Evolutionary conservation across 2,329 filamentous ascomycete species (phyloP), one percentile per base, ranked within the genome.

Genomic region (Diaporthe australafricana): DNA sequence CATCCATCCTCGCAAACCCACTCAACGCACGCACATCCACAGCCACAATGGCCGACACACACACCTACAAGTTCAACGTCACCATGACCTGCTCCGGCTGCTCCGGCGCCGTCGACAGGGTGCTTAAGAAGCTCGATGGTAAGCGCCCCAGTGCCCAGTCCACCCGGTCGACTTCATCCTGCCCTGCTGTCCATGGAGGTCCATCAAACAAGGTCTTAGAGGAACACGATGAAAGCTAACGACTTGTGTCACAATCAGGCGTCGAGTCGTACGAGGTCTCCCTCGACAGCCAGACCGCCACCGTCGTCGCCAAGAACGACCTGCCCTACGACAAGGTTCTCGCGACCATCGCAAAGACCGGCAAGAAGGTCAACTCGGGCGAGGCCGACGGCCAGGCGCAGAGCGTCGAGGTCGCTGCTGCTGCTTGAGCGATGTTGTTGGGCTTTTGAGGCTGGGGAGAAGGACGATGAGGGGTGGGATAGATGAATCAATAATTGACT

Each of bases 41-140:
- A 57, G 20, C 22, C 79, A 87, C 76, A 78, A 95, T 95, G 93
- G 85, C 91, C 73, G 94, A 93, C 87, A 69, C 69, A 78, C 94
- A 98, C 87, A 94, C 91, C 77, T 98, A 98, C 92, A 94, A 96
- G 83, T 98, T 98, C 88, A 92, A 95, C 84, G 90, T 98, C 83
- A 88, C 87, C 84, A 99, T 99, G 96, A 93, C 87, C 88, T 99
- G 96, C 86, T 91, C 94, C 81, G 96, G 96, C 82, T 99, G 96
- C 91, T 98, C 95, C 56, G 95, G 95, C 79, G 96, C 96, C 76
- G 89, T 99, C 55, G 93, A 97, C 84, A 90, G 95, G 67, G 95
- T 98, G 56, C 90, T 99, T 75, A 96, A 94, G 87, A 98, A 94
- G 86, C 91, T 97, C 2, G 93, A 97, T 25, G 95, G 95, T 97